phyloP scores from a whole-genome alignment of 1,284 basidiomycete genomes.

The Tilletia indica region DNA sequence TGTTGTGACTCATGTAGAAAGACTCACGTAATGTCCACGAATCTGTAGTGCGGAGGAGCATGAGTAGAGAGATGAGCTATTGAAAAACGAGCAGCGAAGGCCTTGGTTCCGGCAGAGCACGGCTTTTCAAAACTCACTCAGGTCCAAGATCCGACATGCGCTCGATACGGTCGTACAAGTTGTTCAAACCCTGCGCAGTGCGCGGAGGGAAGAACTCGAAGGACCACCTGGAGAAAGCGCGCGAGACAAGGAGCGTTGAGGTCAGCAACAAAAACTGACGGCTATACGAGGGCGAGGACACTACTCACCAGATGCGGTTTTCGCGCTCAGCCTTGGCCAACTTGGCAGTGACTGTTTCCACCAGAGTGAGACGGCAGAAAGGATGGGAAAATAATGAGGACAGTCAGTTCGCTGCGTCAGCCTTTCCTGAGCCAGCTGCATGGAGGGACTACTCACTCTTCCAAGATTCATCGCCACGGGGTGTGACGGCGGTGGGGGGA shows the following conservation, averaged over 20 bases:
- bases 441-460: constrained; percentile 22
- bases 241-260: too few species aligned
- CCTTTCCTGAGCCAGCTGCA: not conserved
- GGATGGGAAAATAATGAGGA: too few species aligned
- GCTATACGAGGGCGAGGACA: too few species aligned
- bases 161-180: constrained; percentile 77
- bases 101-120: constrained; percentile 50
- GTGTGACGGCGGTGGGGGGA: not conserved
- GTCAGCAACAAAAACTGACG: too few species aligned
- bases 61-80: too few species aligned
- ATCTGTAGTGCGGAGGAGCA: not conserved
- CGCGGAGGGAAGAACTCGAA: constrained; percentile 96
- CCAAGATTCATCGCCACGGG: not conserved
- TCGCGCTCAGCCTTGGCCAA: constrained; percentile 53
- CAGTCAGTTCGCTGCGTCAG: not conserved
- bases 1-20: not conserved
- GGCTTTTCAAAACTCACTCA: constrained; percentile 69
- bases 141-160: constrained; percentile 93
- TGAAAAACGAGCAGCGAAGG: too few species aligned
- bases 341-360: constrained; percentile 47
- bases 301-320: constrained; percentile 43
- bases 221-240: constrained; percentile 54
- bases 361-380: too few species aligned
- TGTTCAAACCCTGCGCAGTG: constrained; percentile 71
- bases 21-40: constrained; percentile 17